phyloP scores from a whole-genome alignment of 495 filamentous ascomycete genomes.

The Rostrohypoxylon terebratum region DNA sequence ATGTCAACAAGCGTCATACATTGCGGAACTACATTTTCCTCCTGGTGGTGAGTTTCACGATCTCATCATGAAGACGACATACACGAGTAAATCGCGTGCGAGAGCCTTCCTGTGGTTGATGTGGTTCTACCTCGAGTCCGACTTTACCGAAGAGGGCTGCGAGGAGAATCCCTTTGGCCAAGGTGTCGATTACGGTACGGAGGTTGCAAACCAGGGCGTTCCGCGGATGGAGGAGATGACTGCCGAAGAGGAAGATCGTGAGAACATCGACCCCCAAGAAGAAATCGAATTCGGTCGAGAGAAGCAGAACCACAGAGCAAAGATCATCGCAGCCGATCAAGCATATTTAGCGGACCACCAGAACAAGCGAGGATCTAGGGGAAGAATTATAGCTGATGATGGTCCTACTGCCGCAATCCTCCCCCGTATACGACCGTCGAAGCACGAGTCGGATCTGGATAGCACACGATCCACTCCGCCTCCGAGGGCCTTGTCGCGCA shows the following conservation, averaged over 20 bases:
- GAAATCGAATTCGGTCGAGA: conserved; percentile 87
- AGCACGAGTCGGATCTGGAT: conserved; percentile 69
- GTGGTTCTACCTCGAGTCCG: conserved; percentile 99
- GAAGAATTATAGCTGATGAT: conserved; percentile 59
- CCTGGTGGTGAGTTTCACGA: conserved; percentile 92
- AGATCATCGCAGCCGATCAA: conserved; percentile 69
- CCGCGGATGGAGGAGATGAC: conserved; percentile 82
- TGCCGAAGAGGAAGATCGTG: conserved; percentile 77
- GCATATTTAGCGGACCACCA: conserved; percentile 62
- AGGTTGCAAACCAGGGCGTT: conserved; percentile 80
- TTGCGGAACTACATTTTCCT: conserved; percentile 93
- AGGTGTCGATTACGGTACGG: conserved; percentile 71
- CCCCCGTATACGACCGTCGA: conserved; percentile 64
- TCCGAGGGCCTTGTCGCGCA: conserved; percentile 60
- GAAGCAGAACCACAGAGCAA: conserved; percentile 86
- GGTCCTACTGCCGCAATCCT: conserved; percentile 68
- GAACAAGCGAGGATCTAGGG: conserved; percentile 56
- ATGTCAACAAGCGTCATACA: conserved; percentile 87
- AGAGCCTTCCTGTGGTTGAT: conserved; percentile 96
- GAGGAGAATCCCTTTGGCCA: conserved; percentile 89
- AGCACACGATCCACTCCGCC: conserved; percentile 69
- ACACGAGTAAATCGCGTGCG: conserved; percentile 86
- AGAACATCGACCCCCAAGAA: conserved; percentile 90
- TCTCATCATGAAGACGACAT: conserved; percentile 87
- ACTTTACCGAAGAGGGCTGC: conserved; percentile 86